Evolutionary conservation across 1,139 yeast genomes (phyloP).

Genomic region (Diutina pseudorugosa): DNA sequence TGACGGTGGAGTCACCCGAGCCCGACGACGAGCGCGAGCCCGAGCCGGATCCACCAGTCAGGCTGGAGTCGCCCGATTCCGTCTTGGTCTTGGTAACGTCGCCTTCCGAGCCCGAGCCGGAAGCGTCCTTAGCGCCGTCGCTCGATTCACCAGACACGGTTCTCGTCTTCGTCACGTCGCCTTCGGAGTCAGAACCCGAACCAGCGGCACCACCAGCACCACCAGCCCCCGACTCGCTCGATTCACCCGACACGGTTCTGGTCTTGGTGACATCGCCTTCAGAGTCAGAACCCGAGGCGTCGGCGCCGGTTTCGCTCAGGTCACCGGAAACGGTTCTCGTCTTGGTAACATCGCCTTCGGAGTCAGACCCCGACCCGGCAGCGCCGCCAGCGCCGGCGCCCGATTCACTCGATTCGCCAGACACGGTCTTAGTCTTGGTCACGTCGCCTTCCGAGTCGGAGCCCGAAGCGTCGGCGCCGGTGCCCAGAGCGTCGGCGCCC

Average conservation of each 20-base stretch:
- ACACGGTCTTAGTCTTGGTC: neutral
- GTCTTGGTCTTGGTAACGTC: neutral
- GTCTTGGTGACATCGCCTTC: neutral
- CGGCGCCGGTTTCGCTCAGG: neutral
- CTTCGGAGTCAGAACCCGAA: neutral
- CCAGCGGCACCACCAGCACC: neutral
- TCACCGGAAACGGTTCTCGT: neutral
- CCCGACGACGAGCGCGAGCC: neutral
- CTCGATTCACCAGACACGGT: neutral
- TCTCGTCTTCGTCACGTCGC: neutral
- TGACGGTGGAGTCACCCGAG: neutral
- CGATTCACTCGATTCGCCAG: neutral
- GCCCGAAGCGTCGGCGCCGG: neutral
- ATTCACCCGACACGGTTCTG: neutral
- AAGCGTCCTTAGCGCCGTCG: neutral
- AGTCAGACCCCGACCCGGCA: neutral
- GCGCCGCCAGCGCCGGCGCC: constrained; percentile 1
- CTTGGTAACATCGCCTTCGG: neutral
- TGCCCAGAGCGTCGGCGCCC: neutral
- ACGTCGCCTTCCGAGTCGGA: neutral
- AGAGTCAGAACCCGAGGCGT: neutral
- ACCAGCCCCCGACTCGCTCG: neutral
- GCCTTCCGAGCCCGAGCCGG: neutral
- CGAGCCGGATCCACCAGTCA: neutral
- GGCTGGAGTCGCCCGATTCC: neutral